Conservation (phyloP, 2,329 filamentous ascomycete species). For the Colletotrichum viniferum region DNA sequence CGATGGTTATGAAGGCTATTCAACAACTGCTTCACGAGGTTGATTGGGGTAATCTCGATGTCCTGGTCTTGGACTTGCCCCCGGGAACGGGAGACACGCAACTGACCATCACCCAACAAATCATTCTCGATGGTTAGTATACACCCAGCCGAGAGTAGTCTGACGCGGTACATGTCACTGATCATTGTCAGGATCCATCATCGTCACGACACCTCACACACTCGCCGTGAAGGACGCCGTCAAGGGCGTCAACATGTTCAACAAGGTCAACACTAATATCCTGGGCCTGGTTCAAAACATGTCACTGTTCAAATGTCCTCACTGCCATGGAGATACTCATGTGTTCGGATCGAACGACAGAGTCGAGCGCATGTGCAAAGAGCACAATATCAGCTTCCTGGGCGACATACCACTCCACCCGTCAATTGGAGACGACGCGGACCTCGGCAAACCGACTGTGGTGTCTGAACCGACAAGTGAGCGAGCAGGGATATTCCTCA, state of each 20-base stretch:
- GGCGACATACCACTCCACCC: constrained; percentile 90
- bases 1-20: constrained; percentile 97
- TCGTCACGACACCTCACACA: constrained; percentile 93
- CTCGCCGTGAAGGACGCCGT: constrained; percentile 90
- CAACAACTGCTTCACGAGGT: constrained; percentile 96
- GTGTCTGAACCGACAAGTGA: constrained; percentile 82
- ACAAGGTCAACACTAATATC: constrained; percentile 79
- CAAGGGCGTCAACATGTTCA: constrained; percentile 92
- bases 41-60: constrained; percentile 87
- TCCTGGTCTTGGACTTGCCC: constrained; percentile 88
- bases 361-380: constrained; percentile 71
- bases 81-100: constrained; percentile 96
- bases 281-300: constrained; percentile 93
- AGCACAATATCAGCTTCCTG: constrained; percentile 78
- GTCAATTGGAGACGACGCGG: constrained; percentile 84
- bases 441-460: constrained; percentile 86
- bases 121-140: constrained; percentile 77
- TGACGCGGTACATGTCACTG: background rate
- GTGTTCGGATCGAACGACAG: constrained; percentile 74
- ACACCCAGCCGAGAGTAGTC: background rate
- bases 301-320: constrained; percentile 81
- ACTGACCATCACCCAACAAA: constrained; percentile 93
- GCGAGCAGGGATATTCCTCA: constrained; percentile 73
- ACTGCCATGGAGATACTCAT: constrained; percentile 74
- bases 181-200: constrained; percentile 67